Conservation (phyloP, 1,284 basidiomycete genomes). For the Naganishia sp. region DNA sequence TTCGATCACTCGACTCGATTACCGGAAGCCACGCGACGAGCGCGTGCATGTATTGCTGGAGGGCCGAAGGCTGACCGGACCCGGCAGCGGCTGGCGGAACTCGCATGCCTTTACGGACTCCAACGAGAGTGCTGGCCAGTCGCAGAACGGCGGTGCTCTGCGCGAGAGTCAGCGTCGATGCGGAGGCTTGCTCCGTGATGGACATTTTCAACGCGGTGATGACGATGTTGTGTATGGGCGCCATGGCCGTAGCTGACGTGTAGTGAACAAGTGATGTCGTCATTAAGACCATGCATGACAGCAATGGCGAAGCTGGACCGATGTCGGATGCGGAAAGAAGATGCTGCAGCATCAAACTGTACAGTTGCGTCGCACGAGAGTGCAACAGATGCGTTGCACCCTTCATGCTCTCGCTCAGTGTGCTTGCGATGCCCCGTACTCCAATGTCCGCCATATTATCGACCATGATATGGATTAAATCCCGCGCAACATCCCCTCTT, state of each 20-base stretch:
- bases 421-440: slow-evolving; percentile 27
- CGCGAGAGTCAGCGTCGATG: background rate
- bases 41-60: slow-evolving; percentile 28
- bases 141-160: slow-evolving; percentile 25
- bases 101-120: slow-evolving; percentile 34
- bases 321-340: slow-evolving; percentile 15
- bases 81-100: slow-evolving; percentile 8
- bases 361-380: slow-evolving; percentile 67
- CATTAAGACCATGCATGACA: slow-evolving; percentile 26
- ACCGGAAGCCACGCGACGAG: slow-evolving; percentile 45
- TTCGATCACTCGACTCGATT: background rate
- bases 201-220: slow-evolving; percentile 9
- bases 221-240: slow-evolving; percentile 30
- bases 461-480: slow-evolving; percentile 43
- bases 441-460: slow-evolving; percentile 44
- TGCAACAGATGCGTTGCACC: slow-evolving; percentile 65
- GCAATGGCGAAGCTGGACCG: background rate
- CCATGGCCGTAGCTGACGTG: slow-evolving; percentile 22
- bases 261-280: slow-evolving; percentile 35
- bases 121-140: slow-evolving; percentile 28
- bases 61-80: slow-evolving; percentile 1
- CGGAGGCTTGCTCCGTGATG: background rate
- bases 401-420: slow-evolving; percentile 32
- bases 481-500: slow-evolving; percentile 41
- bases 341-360: slow-evolving; percentile 57